These are phyloP conservation scores for Oryza glumipatula DNA, from an alignment of 176 grass and related monocot species.

Conservation along the genomic window DNA sequence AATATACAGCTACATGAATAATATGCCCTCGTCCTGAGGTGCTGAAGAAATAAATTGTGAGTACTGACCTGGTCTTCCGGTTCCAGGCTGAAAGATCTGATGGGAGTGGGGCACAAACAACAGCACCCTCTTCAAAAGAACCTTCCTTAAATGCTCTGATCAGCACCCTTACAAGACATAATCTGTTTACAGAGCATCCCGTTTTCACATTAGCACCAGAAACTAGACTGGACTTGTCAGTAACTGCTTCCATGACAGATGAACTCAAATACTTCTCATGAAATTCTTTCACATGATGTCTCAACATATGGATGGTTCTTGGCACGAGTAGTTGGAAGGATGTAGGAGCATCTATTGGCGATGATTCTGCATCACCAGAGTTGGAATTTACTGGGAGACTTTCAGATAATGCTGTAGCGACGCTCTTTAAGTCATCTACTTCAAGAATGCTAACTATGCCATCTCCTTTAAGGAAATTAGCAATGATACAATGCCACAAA, in stretches of 20 bases:
- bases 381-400: constrained; percentile 1
- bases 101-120: constrained; percentile 73
- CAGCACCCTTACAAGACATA: constrained; percentile 73
- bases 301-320: constrained; percentile 63
- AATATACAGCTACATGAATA: not conserved
- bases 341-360: constrained; percentile 7
- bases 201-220: constrained; percentile 17
- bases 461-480: constrained; percentile 43
- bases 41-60: constrained; percentile 22
- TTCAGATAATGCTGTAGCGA: constrained; percentile 36
- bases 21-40: not conserved
- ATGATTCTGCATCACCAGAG: constrained; percentile 34
- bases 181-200: constrained; percentile 28
- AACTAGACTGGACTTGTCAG: constrained; percentile 32
- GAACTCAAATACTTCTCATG: constrained; percentile 40
- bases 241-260: constrained; percentile 32
- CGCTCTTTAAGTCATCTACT: constrained; percentile 16
- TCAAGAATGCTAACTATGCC: constrained; percentile 31
- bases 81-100: constrained; percentile 81
- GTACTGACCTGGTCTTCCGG: constrained; percentile 69
- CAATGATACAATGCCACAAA: constrained; percentile 63
- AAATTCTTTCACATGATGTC: constrained; percentile 52
- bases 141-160: constrained; percentile 76
- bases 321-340: constrained; percentile 52
- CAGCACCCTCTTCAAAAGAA: constrained; percentile 81